Evolutionary conservation across 2,329 filamentous ascomycete genomes (phyloP).

Genomic region (Diaporthe nobilis): DNA sequence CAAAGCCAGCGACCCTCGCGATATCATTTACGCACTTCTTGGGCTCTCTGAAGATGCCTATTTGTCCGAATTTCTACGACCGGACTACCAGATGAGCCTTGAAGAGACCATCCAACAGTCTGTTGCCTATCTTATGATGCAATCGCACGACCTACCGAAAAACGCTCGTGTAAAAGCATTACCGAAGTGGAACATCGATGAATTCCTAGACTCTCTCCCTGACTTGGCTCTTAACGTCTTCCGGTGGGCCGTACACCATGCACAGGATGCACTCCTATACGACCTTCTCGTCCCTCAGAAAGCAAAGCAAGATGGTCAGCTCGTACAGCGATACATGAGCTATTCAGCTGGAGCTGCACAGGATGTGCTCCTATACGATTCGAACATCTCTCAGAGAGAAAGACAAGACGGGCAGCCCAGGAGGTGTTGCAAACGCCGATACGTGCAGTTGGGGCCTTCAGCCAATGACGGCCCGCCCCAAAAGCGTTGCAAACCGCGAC

Average conservation of each 20-base stretch:
- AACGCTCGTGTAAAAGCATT: accelerated
- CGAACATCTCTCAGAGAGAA: too few relatives aligned
- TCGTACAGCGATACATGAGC: neutral
- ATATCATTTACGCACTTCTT: neutral
- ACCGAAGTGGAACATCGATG: neutral
- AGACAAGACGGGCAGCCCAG: too few relatives aligned
- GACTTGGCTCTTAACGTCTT: neutral
- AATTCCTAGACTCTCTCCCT: neutral
- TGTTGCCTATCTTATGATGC: neutral
- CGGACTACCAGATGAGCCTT: neutral
- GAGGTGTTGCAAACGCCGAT: too few relatives aligned
- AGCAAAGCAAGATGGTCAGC: neutral
- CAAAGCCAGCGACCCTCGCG: neutral
- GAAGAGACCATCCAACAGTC: neutral
- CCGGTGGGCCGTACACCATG: neutral
- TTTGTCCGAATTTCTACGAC: neutral
- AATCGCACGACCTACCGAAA: neutral
- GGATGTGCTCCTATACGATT: too few relatives aligned
- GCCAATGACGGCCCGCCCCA: too few relatives aligned
- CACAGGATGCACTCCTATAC: neutral
- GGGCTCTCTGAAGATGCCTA: neutral
- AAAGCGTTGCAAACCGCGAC: too few relatives aligned
- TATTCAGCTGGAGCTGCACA: neutral
- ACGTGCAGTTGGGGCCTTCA: too few relatives aligned
- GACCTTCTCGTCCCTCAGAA: neutral